A percentile compares a stretch with the other conserved stretches of the same genome.
phyloP scores from a whole-genome alignment of 345 rosid species.

The Citrus sp. region DNA sequence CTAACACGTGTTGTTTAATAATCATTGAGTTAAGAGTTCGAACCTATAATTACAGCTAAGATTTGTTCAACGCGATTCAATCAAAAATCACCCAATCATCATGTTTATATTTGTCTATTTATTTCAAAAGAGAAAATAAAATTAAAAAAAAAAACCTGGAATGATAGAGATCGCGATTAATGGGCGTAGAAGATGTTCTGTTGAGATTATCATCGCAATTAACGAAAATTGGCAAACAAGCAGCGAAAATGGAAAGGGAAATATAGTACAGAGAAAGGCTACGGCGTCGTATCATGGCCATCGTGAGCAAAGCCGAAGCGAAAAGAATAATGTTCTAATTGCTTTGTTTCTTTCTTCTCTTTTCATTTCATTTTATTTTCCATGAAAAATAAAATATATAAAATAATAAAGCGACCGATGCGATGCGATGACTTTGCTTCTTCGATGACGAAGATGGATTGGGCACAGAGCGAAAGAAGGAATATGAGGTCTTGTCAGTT shows the following conservation, averaged over 20 bases:
- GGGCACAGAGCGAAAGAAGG: background rate
- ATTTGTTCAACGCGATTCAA: background rate
- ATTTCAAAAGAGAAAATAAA: background rate
- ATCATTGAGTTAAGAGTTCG: background rate
- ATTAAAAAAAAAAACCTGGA: conserved; percentile 39
- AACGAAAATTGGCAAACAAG: conserved; percentile 17
- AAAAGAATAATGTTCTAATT: background rate
- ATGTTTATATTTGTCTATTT: background rate
- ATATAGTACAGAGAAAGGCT: conserved; percentile 12
- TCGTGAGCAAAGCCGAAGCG: background rate
- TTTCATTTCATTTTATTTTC: conserved; percentile 18
- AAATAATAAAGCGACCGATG: background rate
- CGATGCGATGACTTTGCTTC: background rate
- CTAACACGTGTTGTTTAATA: background rate
- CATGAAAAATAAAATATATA: background rate
- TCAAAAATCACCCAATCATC: background rate
- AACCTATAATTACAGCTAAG: background rate
- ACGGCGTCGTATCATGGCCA: conserved; percentile 16
- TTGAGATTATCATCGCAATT: conserved; percentile 24
- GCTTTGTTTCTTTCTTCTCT: background rate
- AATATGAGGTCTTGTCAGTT: conserved; percentile 21
- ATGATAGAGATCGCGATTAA: conserved; percentile 81
- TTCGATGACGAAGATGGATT: background rate
- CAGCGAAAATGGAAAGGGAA: conserved; percentile 16
- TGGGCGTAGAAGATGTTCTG: conserved; percentile 43